Conservation (phyloP, 306 rosid species). For the Trifolium fragiferum region DNA sequence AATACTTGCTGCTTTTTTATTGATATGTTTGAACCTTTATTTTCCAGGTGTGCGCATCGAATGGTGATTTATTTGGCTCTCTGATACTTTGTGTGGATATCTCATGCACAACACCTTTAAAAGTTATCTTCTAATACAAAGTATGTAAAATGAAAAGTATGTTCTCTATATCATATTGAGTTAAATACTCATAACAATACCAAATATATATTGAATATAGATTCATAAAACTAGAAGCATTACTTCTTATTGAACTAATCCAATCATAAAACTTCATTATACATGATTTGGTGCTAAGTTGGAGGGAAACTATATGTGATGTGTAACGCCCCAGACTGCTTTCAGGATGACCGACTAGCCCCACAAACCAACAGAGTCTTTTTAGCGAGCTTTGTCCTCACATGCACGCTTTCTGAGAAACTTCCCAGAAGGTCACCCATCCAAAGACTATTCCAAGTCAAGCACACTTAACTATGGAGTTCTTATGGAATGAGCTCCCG, state of each 20-base stretch:
- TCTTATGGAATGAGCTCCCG: too few relatives aligned
- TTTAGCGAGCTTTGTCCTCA: too few relatives aligned
- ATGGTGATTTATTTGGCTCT: constrained; percentile 20
- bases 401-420: too few relatives aligned
- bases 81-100: constrained; percentile 10
- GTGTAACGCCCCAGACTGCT: too few relatives aligned
- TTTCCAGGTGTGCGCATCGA: constrained; percentile 16
- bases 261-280: background rate
- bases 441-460: too few relatives aligned
- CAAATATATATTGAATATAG: background rate
- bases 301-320: background rate
- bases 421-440: too few relatives aligned
- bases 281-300: background rate
- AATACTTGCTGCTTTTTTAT: constrained; percentile 18
- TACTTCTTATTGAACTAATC: background rate
- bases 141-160: constrained; percentile 6
- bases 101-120: background rate
- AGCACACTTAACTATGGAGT: too few relatives aligned
- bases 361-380: too few relatives aligned
- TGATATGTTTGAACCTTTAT: constrained; percentile 32
- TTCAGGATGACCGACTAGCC: too few relatives aligned
- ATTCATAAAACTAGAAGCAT: background rate
- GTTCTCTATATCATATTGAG: background rate
- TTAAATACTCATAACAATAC: background rate
- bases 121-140: background rate